Percentiles rank a stretch among this genome's conserved stretches.
Evolutionary conservation across 805 yeast species (phyloP).

Genomic region (Metschnikowia peoriensis): DNA sequence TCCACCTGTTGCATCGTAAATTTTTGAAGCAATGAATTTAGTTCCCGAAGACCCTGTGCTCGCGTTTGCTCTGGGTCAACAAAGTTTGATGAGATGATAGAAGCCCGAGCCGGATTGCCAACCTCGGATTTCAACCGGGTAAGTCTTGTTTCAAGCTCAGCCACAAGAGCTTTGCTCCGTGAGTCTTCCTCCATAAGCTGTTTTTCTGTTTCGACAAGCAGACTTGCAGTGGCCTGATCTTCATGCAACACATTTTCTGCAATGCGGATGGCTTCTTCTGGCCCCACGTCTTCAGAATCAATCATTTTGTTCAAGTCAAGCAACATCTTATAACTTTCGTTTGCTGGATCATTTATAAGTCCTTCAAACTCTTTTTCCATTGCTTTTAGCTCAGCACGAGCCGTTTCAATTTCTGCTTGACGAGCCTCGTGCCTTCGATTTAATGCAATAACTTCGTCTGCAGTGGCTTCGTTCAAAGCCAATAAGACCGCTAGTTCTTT

Average conservation of each 20-base stretch:
- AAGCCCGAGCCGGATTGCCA: background rate
- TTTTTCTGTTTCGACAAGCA: slow-evolving; percentile 5
- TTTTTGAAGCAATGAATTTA: slow-evolving; percentile 10
- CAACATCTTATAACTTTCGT: slow-evolving; percentile 16
- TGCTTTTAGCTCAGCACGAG: slow-evolving; percentile 23
- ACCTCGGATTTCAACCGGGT: slow-evolving; percentile 1
- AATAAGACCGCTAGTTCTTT: slow-evolving; percentile 27
- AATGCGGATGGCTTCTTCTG: slow-evolving; percentile 16
- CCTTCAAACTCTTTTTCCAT: slow-evolving; percentile 20
- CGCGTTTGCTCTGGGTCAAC: slow-evolving; percentile 16
- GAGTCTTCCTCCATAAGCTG: slow-evolving; percentile 3
- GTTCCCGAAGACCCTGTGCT: slow-evolving; percentile 18
- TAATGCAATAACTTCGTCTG: slow-evolving; percentile 26
- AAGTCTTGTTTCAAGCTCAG: slow-evolving; percentile 7
- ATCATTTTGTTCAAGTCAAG: slow-evolving; percentile 15
- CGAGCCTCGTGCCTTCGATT: slow-evolving; percentile 26
- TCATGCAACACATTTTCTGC: slow-evolving; percentile 13
- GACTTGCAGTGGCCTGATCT: slow-evolving; percentile 6
- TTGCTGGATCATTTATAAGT: slow-evolving; percentile 13
- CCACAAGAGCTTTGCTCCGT: background rate
- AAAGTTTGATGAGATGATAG: background rate
- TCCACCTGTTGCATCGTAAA: slow-evolving; percentile 7
- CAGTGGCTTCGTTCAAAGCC: slow-evolving; percentile 26
- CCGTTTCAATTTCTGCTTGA: slow-evolving; percentile 24
- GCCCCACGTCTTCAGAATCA: slow-evolving; percentile 15